Conservation (phyloP, 805 yeast genomes). For the Kuraishia capsulata region DNA sequence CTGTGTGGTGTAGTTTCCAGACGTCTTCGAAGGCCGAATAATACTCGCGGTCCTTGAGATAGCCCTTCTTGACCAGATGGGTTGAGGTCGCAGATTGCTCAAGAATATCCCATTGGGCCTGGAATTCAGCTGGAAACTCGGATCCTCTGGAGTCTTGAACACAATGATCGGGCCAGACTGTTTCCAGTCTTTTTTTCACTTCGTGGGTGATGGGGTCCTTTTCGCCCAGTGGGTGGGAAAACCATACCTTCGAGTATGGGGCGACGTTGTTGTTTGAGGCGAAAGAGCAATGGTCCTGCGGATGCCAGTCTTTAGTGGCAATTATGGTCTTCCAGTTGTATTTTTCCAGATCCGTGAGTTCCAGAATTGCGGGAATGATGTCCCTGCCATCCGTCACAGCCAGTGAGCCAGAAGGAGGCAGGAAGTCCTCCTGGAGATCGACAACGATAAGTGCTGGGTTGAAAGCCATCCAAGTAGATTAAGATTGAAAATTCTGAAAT, state of each 20-base stretch:
- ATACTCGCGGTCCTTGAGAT: slow-evolving; percentile 63
- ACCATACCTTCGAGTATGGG: slow-evolving; percentile 43
- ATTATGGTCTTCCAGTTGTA: slow-evolving; percentile 55
- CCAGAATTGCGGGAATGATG: slow-evolving; percentile 42
- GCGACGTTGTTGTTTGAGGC: slow-evolving; percentile 51
- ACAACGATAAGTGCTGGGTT: slow-evolving; percentile 59
- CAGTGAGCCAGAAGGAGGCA: slow-evolving; percentile 69
- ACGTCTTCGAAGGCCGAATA: slow-evolving; percentile 82
- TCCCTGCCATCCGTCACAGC: slow-evolving; percentile 62
- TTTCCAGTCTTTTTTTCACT: slow-evolving; percentile 21
- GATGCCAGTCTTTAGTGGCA: slow-evolving; percentile 88
- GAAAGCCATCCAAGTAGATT: slow-evolving; percentile 3
- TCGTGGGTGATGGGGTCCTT: slow-evolving; percentile 17
- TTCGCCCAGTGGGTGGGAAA: slow-evolving; percentile 38
- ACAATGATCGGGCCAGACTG: slow-evolving; percentile 91
- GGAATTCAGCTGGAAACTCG: slow-evolving; percentile 44
- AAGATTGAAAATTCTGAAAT: not conserved
- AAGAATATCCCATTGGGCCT: slow-evolving; percentile 21
- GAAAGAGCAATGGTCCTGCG: slow-evolving; percentile 68
- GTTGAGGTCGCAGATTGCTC: slow-evolving; percentile 26
- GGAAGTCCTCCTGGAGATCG: slow-evolving; percentile 82
- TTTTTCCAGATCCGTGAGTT: slow-evolving; percentile 29
- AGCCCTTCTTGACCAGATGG: slow-evolving; percentile 59
- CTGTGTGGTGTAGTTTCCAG: slow-evolving; percentile 68
- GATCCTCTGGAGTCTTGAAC: slow-evolving; percentile 66